Evolutionary conservation across 163 green algal genomes (phyloP).

Genomic region (Scenedesmus sp.): DNA sequence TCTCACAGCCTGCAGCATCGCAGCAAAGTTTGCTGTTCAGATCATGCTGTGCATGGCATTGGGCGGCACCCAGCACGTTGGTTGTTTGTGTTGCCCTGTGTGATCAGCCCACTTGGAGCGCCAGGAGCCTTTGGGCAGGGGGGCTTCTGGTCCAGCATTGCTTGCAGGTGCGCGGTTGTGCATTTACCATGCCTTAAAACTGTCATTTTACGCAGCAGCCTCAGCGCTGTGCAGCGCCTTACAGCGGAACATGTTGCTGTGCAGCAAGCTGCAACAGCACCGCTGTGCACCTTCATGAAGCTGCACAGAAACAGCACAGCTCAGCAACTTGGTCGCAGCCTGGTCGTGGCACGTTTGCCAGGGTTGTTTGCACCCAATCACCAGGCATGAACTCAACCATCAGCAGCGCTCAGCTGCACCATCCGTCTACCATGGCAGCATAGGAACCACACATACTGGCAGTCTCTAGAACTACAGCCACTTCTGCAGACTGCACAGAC

Average conservation of each 20-base stretch:
- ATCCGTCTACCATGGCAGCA: not conserved
- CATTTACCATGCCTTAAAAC: too few relatives aligned
- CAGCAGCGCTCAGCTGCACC: not conserved
- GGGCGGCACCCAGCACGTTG: too few relatives aligned
- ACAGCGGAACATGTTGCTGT: too few relatives aligned
- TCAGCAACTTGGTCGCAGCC: not conserved
- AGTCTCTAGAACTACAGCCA: too few relatives aligned
- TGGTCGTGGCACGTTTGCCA: too few relatives aligned
- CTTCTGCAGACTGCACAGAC: not conserved
- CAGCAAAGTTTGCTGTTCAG: not conserved
- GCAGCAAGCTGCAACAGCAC: not conserved
- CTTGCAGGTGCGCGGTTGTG: not conserved
- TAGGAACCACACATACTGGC: too few relatives aligned
- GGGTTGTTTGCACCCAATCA: not conserved
- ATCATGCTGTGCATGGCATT: not conserved
- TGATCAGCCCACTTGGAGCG: too few relatives aligned
- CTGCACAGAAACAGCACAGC: not conserved
- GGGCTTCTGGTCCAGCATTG: not conserved
- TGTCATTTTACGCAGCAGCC: too few relatives aligned
- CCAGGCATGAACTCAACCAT: not conserved
- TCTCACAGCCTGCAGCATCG: conserved; percentile 74
- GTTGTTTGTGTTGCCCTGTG: not conserved
- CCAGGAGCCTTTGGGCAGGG: not conserved
- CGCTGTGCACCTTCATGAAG: too few relatives aligned
- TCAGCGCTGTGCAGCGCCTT: too few relatives aligned